Base-by-base conservation (phyloP, 495 filamentous ascomycete genomes). In the Xylaria bambusicola region DNA sequence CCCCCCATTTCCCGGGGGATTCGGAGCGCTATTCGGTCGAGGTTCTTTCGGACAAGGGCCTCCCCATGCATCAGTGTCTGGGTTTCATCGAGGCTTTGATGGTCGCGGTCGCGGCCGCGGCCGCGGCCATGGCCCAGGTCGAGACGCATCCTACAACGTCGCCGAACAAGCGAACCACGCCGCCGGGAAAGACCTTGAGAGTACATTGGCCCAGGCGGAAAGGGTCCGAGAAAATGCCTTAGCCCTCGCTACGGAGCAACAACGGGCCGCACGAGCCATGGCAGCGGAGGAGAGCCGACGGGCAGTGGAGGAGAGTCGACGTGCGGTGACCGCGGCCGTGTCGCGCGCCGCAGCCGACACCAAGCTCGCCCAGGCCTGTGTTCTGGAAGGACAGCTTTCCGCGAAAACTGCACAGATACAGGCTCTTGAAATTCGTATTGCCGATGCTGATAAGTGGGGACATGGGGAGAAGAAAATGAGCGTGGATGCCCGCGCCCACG, bases 361-460 rank as follows among this genome's bases (percentile, higher is more conserved):
- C 24, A 75, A 73, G 46, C 70, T 72, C 56, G 52, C 56, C 17
- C 62, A 36, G 7, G 73, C 68, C 0, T 66, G 64, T 15, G 59
- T 59, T 1, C 52, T 77, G 7, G 73, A 75, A 56, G 62, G 52
- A n/a, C 42, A 65, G 56, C 46, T 75, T 15, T 49, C 21, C 0
- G 59, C 36, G 2, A 72, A 71, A 58, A 62, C 65, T 42, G 44
- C 21, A 1, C 62, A 64, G 65, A 54, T 73, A 17, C 8, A 60
- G 2, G 33, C 23, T 8, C 42, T 62, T 17, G 36, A 41, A 5
- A 31, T 8, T 24, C 9, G 20, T 23, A 53, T 63, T 5, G 58
- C 41, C 31, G 18, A 2, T 36, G 46, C 52, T 12, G 13, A 53
- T 31, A 54, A 45, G 62, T 23, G 38, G 59, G n/a, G 33, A 38